Percentiles rank a stretch among this genome's conserved stretches.
Conservation (phyloP, 192 early-diverging fungal genomes). For the Jimgerdemannia lactiflua region DNA sequence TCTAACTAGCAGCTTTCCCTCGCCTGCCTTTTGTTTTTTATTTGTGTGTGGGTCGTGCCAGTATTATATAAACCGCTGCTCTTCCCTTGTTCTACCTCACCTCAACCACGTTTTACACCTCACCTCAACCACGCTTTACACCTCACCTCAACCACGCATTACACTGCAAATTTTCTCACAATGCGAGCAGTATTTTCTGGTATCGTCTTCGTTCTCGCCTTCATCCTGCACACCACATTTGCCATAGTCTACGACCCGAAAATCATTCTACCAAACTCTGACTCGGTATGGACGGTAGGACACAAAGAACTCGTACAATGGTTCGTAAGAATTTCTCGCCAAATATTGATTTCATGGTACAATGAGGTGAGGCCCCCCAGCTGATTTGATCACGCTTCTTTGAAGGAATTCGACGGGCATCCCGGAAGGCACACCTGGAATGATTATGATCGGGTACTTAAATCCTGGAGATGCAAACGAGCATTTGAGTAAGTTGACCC, state of each 20-base stretch:
- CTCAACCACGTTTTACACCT: too few species aligned
- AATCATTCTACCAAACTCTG: background rate
- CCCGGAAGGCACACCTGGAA: background rate
- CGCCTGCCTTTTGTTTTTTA: too few species aligned
- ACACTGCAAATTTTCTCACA: background rate
- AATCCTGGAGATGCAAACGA: background rate
- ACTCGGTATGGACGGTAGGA: background rate
- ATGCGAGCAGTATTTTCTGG: background rate
- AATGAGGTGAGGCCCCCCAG: too few species aligned
- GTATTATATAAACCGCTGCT: too few species aligned
- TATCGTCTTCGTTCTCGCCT: background rate
- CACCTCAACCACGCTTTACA: too few species aligned
- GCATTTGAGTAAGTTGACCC: background rate
- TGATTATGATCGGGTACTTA: constrained; percentile 1
- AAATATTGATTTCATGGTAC: too few species aligned
- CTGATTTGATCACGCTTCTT: background rate
- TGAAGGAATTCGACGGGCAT: background rate
- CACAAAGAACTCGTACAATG: background rate
- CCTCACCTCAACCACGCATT: too few species aligned
- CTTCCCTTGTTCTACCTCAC: too few species aligned
- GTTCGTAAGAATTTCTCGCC: background rate
- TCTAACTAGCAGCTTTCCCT: too few species aligned
- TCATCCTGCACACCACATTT: background rate
- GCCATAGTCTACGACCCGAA: background rate
- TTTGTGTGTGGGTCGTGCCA: too few species aligned